These are phyloP conservation scores for Skeletonema menzelii DNA, from an alignment of 108 stramenopile species.

Conservation along the genomic window DNA sequence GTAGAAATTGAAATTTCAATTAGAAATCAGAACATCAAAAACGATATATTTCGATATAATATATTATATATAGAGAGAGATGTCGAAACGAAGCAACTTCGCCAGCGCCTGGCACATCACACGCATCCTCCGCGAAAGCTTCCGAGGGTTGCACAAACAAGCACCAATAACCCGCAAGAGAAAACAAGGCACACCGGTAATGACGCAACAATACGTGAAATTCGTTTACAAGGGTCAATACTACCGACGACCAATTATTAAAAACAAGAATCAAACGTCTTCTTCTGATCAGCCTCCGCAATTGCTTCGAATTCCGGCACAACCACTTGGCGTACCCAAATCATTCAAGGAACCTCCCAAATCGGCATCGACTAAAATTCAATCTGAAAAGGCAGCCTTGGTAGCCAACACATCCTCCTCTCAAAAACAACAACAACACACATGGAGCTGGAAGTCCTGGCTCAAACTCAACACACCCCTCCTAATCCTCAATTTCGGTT, in stretches of 20 bases:
- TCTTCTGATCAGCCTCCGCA: no score
- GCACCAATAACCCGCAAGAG: background rate
- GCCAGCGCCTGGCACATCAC: slow-evolving; percentile 18
- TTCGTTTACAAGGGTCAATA: slow-evolving; percentile 46
- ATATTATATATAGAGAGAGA: background rate
- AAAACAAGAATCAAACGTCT: no score
- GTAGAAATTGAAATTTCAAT: no score
- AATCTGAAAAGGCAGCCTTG: slow-evolving; percentile 2
- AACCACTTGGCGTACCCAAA: slow-evolving; percentile 16
- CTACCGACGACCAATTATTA: slow-evolving; percentile 31
- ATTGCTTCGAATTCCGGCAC: slow-evolving; percentile 29
- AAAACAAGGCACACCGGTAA: background rate
- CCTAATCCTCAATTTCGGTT: slow-evolving; percentile 72
- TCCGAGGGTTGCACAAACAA: slow-evolving; percentile 23
- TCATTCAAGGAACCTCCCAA: slow-evolving; percentile 21
- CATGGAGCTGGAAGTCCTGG: slow-evolving; percentile 51
- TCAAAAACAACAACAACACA: background rate
- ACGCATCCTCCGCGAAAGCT: slow-evolving; percentile 12
- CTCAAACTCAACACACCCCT: slow-evolving; percentile 58
- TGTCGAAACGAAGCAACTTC: background rate
- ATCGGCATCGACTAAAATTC: background rate
- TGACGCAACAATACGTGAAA: slow-evolving; percentile 6
- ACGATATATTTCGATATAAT: no score
- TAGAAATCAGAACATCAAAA: no score
- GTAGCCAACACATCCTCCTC: background rate